Evolutionary conservation across 163 green algal genomes (phyloP).

Genomic region (Prototheca stagnorum): DNA sequence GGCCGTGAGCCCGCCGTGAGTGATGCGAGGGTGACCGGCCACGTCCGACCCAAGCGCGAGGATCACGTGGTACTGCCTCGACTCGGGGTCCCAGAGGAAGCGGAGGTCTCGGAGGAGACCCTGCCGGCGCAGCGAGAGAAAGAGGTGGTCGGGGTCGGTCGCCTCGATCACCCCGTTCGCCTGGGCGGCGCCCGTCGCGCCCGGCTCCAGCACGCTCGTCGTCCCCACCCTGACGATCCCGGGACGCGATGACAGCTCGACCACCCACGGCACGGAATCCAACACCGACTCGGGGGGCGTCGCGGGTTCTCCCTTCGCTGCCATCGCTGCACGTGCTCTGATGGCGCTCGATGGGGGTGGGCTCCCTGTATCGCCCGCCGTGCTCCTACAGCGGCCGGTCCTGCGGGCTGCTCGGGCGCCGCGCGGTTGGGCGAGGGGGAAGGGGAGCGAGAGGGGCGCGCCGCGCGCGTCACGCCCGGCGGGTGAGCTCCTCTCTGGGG

Average conservation of each 20-base stretch:
- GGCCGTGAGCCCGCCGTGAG: constrained; percentile 22
- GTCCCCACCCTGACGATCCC: too few species aligned
- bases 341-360: neutral
- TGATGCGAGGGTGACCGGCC: constrained; percentile 14
- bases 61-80: constrained; percentile 7
- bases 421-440: too few species aligned
- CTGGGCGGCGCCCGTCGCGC: neutral
- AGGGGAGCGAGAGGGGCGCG: too few species aligned
- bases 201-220: too few species aligned
- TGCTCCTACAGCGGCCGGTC: neutral
- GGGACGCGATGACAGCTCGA: too few species aligned
- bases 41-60: constrained; percentile 14
- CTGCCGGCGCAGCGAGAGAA: constrained; percentile 8
- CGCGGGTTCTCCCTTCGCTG: neutral
- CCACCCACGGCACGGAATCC: too few species aligned
- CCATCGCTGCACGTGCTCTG: neutral
- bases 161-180: neutral
- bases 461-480: too few species aligned
- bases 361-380: neutral
- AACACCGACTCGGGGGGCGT: neutral
- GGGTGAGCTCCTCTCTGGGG: too few species aligned
- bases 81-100: constrained; percentile 9
- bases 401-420: too few species aligned
- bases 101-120: constrained; percentile 9
- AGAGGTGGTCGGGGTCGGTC: constrained; percentile 3